A percentile compares a stretch with the other conserved stretches of the same genome.
Conservation (phyloP, 2,329 filamentous ascomycete species). For the Rosellinia necatrix region DNA sequence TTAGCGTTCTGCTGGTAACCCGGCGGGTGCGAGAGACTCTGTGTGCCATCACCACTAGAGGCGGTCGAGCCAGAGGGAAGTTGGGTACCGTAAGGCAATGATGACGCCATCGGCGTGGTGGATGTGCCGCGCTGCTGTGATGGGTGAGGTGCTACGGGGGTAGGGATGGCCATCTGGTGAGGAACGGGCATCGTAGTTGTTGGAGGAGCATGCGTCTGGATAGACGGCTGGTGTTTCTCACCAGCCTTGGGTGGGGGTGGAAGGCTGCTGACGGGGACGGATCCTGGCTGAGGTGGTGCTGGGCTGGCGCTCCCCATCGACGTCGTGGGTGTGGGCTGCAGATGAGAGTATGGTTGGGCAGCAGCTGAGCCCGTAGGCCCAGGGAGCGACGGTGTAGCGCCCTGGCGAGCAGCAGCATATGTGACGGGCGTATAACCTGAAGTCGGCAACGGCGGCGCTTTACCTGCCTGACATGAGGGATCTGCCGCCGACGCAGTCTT, state of each 20-base stretch:
- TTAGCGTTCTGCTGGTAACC: conserved; percentile 62
- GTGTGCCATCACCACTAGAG: conserved; percentile 23
- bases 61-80: conserved; percentile 30
- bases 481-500: conserved; percentile 32
- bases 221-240: conserved; percentile 48
- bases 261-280: conserved; percentile 50
- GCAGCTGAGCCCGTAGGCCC: conserved; percentile 46
- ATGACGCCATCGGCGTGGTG: conserved; percentile 42
- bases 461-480: conserved; percentile 24
- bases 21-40: conserved; percentile 50
- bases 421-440: conserved; percentile 38
- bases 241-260: conserved; percentile 59
- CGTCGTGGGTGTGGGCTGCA: conserved; percentile 50
- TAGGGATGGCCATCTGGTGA: conserved; percentile 57
- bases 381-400: conserved; percentile 51
- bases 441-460: conserved; percentile 34
- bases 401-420: conserved; percentile 53
- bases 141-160: conserved; percentile 48
- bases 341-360: conserved; percentile 39
- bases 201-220: conserved; percentile 39
- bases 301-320: conserved; percentile 45
- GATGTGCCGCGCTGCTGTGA: conserved; percentile 52
- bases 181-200: conserved; percentile 45
- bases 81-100: conserved; percentile 36
- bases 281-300: conserved; percentile 62